phyloP scores from a whole-genome alignment of 2,329 filamentous ascomycete species.

The Monosporascus sp. region DNA sequence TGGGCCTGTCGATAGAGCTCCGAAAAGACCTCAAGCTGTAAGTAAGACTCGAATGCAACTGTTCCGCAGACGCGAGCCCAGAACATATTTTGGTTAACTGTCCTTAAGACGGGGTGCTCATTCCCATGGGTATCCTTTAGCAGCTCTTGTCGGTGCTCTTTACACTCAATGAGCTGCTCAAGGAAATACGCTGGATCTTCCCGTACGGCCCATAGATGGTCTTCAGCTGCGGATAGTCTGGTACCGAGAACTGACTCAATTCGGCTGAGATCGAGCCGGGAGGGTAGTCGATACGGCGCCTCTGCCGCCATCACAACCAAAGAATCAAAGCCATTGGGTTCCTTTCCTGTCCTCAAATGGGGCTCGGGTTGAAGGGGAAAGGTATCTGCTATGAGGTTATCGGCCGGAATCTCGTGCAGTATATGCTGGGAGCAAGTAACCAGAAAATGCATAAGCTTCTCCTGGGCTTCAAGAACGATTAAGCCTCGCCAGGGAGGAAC shows the following conservation, averaged over 20 bases:
- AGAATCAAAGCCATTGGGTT: constrained; percentile 29
- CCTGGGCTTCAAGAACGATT: constrained; percentile 45
- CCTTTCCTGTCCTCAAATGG: constrained; percentile 20
- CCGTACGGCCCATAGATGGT: constrained; percentile 50
- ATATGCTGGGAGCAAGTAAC: constrained; percentile 40
- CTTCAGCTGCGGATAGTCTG: constrained; percentile 37
- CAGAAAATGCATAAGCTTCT: constrained; percentile 43
- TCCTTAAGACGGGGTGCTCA: constrained; percentile 19
- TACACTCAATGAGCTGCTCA: constrained; percentile 34
- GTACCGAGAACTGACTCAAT: constrained; percentile 40
- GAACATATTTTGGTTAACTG: constrained; percentile 18
- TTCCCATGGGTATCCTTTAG: constrained; percentile 34
- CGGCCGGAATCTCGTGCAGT: constrained; percentile 43
- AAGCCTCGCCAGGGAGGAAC: constrained; percentile 41
- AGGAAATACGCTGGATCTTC: constrained; percentile 56
- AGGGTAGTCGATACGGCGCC: constrained; percentile 47
- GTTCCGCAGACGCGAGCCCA: constrained; percentile 35
- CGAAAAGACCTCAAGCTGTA: constrained; percentile 32
- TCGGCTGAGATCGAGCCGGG: constrained; percentile 37
- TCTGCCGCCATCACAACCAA: constrained; percentile 39
- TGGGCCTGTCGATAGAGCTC: constrained; percentile 30
- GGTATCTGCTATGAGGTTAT: constrained; percentile 20
- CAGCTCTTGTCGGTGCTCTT: constrained; percentile 42
- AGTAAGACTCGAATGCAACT: constrained; percentile 28
- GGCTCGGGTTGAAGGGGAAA: constrained; percentile 35